phyloP scores from a whole-genome alignment of 192 early-diverging fungal species.

The Entomortierella chlamydospora region DNA sequence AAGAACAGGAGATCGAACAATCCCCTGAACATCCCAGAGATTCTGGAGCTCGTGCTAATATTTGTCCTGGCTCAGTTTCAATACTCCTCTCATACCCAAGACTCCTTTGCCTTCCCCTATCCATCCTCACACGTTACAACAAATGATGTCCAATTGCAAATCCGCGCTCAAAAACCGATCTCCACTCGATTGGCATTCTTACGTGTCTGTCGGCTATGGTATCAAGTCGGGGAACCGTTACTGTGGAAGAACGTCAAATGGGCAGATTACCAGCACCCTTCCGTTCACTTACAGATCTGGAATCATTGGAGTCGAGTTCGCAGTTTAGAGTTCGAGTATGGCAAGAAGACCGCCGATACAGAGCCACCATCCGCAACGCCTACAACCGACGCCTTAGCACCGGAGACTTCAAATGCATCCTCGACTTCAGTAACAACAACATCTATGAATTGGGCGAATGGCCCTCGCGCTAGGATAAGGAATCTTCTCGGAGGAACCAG shows the following conservation, averaged over 20 bases:
- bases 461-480: constrained; percentile 16
- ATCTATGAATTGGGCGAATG: constrained; percentile 4
- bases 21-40: constrained; percentile 29
- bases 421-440: background rate
- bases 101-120: constrained; percentile 1
- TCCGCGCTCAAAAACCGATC: constrained; percentile 4
- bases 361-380: background rate
- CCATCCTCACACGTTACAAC: background rate
- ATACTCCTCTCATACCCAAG: background rate
- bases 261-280: background rate
- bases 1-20: background rate
- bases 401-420: background rate
- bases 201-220: constrained; percentile 22
- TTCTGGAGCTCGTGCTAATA: constrained; percentile 20
- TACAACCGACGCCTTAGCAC: background rate
- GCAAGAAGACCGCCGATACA: constrained; percentile 19
- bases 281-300: constrained; percentile 5
- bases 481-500: constrained; percentile 8
- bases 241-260: constrained; percentile 11
- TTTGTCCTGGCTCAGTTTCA: constrained; percentile 17
- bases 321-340: constrained; percentile 17
- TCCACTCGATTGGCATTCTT: constrained; percentile 23
- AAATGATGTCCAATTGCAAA: constrained; percentile 9
- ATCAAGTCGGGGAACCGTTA: constrained; percentile 17
- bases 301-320: constrained; percentile 9